These are phyloP conservation scores for Setaria viridis DNA, from an alignment of 202 grass and related monocot genomes.

Conservation along the genomic window DNA sequence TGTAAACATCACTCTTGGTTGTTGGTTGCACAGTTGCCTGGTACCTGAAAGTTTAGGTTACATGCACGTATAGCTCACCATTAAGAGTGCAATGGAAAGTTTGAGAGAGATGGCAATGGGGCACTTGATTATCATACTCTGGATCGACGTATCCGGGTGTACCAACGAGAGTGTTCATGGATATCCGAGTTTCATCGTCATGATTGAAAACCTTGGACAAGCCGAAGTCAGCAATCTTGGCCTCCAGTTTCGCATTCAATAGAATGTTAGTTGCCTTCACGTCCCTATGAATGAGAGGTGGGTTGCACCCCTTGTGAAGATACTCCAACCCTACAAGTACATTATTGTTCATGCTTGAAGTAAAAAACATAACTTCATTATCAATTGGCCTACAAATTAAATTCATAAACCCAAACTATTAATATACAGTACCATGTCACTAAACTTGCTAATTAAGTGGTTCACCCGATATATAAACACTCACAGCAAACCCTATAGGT, in stretches of 20 bases:
- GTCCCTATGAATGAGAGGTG: constrained; percentile 66
- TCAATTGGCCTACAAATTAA: no score
- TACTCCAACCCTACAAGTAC: constrained; percentile 62
- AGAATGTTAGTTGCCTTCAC: constrained; percentile 76
- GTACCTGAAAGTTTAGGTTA: constrained; percentile 38
- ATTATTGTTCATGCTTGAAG: background rate
- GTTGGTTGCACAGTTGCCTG: constrained; percentile 39
- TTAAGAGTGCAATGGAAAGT: background rate
- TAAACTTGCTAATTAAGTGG: no score
- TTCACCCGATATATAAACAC: no score
- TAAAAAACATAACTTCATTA: background rate
- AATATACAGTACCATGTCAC: no score
- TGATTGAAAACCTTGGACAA: constrained; percentile 57
- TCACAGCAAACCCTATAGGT: no score
- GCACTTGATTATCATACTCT: constrained; percentile 46
- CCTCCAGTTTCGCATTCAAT: constrained; percentile 54
- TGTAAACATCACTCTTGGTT: constrained; percentile 57
- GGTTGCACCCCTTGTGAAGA: constrained; percentile 64
- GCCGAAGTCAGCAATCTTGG: constrained; percentile 72
- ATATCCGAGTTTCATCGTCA: constrained; percentile 27
- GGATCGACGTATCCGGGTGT: constrained; percentile 69
- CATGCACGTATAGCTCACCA: background rate
- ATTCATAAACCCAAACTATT: no score
- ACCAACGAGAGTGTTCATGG: constrained; percentile 40
- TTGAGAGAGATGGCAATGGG: no score